phyloP scores from a whole-genome alignment of 768 basidiomycete genomes.

The Symmetrospora coprosmae region DNA sequence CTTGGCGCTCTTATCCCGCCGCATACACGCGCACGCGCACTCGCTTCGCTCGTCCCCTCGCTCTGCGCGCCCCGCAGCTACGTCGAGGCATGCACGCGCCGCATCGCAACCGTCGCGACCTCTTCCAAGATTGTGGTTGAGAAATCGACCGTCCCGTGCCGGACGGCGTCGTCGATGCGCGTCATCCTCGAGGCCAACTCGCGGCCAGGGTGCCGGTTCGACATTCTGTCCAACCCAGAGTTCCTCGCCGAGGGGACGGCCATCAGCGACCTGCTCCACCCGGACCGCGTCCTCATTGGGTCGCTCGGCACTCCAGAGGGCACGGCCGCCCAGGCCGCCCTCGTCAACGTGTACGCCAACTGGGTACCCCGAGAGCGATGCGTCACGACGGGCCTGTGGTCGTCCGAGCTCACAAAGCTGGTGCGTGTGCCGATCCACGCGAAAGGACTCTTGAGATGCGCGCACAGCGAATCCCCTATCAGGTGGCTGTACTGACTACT shows the following conservation, averaged over 20 bases:
- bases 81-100: conserved; percentile 89
- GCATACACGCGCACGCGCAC: background rate
- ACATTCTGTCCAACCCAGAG: conserved; percentile 98
- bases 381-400: conserved; percentile 93
- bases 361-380: conserved; percentile 80
- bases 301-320: conserved; percentile 83
- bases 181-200: conserved; percentile 98
- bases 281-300: conserved; percentile 94
- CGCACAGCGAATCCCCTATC: background rate
- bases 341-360: conserved; percentile 74
- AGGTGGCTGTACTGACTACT: too few relatives aligned
- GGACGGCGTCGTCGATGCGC: conserved; percentile 98
- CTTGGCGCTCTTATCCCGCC: background rate
- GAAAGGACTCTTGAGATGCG: background rate
- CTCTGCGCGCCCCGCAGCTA: conserved; percentile 48
- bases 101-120: conserved; percentile 78
- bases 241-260: conserved; percentile 98
- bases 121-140: conserved; percentile 96
- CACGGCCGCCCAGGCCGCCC: conserved; percentile 58
- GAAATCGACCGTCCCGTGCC: conserved; percentile 96
- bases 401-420: conserved; percentile 92
- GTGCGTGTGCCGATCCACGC: conserved; percentile 23
- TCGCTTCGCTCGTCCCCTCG: background rate
- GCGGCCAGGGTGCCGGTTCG: conserved; percentile 73
- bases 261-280: conserved; percentile 67